Percentiles rank a stretch among this genome's conserved stretches.
phyloP scores from a whole-genome alignment of 768 basidiomycete genomes.

The Pulveroboletus sp. region DNA sequence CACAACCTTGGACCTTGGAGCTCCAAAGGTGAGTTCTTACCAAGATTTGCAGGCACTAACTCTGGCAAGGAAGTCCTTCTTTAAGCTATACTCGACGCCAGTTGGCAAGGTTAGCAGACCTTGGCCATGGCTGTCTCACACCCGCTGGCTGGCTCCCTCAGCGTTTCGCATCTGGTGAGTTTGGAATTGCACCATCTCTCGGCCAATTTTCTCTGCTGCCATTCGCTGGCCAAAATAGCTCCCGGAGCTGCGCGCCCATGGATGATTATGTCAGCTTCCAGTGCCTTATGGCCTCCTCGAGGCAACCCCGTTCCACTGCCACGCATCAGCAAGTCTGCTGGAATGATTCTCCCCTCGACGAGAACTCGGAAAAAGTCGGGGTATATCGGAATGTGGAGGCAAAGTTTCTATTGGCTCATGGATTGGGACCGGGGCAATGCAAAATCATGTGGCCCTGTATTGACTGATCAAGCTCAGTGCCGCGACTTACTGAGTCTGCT shows the following conservation, averaged over 20 bases:
- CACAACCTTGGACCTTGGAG: not conserved
- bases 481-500: conserved; percentile 1
- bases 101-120: not conserved
- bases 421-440: conserved; percentile 15
- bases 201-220: not conserved
- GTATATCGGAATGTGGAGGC: conserved; percentile 14
- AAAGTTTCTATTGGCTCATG: conserved; percentile 16
- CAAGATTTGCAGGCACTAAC: no score
- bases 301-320: conserved; percentile 22
- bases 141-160: not conserved
- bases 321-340: conserved; percentile 10
- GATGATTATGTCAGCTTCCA: conserved; percentile 6
- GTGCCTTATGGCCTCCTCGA: conserved; percentile 16
- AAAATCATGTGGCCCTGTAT: conserved; percentile 5
- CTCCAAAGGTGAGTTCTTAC: not conserved
- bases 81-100: not conserved
- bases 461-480: conserved; percentile 11
- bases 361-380: conserved; percentile 14
- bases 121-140: not conserved
- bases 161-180: not conserved
- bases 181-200: not conserved
- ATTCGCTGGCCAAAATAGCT: not conserved
- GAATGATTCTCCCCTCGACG: conserved; percentile 11
- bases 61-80: not conserved
- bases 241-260: not conserved